Conservation (phyloP, 2,329 filamentous ascomycete species). For the Didymosphaeria variabile region DNA sequence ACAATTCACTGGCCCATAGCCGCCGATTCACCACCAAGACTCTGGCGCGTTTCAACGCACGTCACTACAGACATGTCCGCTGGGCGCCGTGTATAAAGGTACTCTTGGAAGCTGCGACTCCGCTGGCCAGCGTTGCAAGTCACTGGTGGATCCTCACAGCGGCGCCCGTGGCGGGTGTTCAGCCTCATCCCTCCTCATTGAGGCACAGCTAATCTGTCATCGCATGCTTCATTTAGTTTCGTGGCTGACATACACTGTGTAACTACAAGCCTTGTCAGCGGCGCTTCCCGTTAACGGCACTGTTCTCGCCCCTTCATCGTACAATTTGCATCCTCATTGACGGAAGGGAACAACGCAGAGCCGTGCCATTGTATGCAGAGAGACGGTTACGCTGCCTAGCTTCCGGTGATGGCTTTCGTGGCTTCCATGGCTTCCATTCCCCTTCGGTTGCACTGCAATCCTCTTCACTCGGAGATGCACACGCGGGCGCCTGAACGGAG, state of each 20-base stretch:
- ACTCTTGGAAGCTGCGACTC: conserved; percentile 9
- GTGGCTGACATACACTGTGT: conserved; percentile 12
- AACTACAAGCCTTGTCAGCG: conserved; percentile 11
- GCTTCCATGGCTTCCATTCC: conserved; percentile 6
- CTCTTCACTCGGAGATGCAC: background rate
- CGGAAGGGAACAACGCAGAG: conserved; percentile 8
- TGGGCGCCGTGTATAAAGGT: conserved; percentile 12
- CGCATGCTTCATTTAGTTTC: background rate
- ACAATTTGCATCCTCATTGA: conserved; percentile 12
- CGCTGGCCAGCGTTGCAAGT: background rate
- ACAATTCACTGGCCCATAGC: conserved; percentile 7
- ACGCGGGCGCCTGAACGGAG: conserved; percentile 9
- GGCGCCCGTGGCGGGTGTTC: background rate
- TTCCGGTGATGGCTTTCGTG: conserved; percentile 5
- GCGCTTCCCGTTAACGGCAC: background rate
- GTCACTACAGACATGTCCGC: background rate
- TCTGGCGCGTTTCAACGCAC: conserved; percentile 6
- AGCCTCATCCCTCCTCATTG: conserved; percentile 1
- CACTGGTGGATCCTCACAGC: conserved; percentile 3
- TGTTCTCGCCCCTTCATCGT: conserved; percentile 4
- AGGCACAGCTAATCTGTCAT: conserved; percentile 3
- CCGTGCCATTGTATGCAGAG: background rate
- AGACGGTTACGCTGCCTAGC: conserved; percentile 14
- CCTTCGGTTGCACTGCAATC: background rate
- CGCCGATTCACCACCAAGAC: conserved; percentile 1